phyloP scores from a whole-genome alignment of 352 stramenopile genomes.

The Globisporangium megalacanthum region DNA sequence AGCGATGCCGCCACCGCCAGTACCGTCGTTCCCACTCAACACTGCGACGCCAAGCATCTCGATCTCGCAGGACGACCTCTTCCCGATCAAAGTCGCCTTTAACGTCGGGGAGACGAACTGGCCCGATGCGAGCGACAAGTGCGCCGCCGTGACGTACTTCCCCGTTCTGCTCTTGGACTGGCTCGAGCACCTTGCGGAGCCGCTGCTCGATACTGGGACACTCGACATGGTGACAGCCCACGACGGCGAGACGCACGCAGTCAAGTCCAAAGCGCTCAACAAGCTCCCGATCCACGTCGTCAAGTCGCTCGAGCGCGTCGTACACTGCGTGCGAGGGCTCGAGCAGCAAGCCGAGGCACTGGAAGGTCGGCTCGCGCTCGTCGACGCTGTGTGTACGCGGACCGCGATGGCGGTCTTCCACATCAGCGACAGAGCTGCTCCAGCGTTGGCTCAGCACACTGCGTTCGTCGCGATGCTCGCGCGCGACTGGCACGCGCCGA shows the following conservation, averaged over 20 bases:
- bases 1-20: slow-evolving; percentile 13
- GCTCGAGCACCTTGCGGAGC: slow-evolving; percentile 69
- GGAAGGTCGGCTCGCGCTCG: slow-evolving; percentile 18
- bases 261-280: slow-evolving; percentile 44
- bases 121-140: slow-evolving; percentile 27
- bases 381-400: slow-evolving; percentile 44
- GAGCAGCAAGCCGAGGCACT: slow-evolving; percentile 26
- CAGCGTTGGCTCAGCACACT: slow-evolving; percentile 16
- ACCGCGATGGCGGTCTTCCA: slow-evolving; percentile 67
- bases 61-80: slow-evolving; percentile 39
- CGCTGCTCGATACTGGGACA: slow-evolving; percentile 34
- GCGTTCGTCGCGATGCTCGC: slow-evolving; percentile 44
- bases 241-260: slow-evolving; percentile 10
- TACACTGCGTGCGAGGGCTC: slow-evolving; percentile 40
- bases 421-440: slow-evolving; percentile 16
- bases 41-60: slow-evolving; percentile 11
- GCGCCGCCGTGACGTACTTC: slow-evolving; percentile 16
- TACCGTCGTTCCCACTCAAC: slow-evolving; percentile 16
- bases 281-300: slow-evolving; percentile 42
- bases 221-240: slow-evolving; percentile 22
- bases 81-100: slow-evolving; percentile 67
- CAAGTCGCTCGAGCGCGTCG: slow-evolving; percentile 57
- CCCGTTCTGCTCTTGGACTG: slow-evolving; percentile 69
- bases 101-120: slow-evolving; percentile 76
- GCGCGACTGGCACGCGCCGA: slow-evolving; percentile 51